phyloP scores from a whole-genome alignment of 2,329 filamentous ascomycete species.

The Biscogniauxia sp. region DNA sequence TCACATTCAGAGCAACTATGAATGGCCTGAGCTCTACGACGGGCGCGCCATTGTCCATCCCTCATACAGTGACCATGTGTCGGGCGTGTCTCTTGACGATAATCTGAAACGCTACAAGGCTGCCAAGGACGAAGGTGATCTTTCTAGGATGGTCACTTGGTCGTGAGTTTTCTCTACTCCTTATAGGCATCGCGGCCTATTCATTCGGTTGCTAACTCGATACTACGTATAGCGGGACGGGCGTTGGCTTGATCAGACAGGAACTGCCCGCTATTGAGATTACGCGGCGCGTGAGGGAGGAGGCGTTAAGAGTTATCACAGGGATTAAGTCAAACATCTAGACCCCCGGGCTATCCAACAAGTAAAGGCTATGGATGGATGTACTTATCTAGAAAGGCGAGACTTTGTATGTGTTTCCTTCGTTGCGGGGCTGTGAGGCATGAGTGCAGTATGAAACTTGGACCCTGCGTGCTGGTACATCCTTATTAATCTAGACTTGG shows the following conservation, averaged over 20 bases:
- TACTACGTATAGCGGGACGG: slow-evolving; percentile 23
- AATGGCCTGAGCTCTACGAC: slow-evolving; percentile 32
- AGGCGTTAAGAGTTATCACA: slow-evolving; percentile 22
- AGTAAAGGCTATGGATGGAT: background rate
- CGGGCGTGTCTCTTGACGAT: slow-evolving; percentile 28
- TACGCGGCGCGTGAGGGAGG: slow-evolving; percentile 25
- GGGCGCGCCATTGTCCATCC: slow-evolving; percentile 30
- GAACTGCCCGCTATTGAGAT: slow-evolving; percentile 29
- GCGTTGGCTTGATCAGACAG: slow-evolving; percentile 27
- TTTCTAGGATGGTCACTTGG: slow-evolving; percentile 31
- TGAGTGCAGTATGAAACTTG: too few relatives aligned
- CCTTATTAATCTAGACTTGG: too few relatives aligned
- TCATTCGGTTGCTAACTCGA: background rate
- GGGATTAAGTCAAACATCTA: slow-evolving; percentile 3
- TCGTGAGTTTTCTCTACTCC: slow-evolving; percentile 27
- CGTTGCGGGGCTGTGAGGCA: too few relatives aligned
- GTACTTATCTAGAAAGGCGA: background rate
- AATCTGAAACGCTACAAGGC: slow-evolving; percentile 24
- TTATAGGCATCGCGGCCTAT: background rate
- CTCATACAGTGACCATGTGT: slow-evolving; percentile 23
- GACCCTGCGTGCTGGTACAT: too few relatives aligned
- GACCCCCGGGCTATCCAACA: background rate
- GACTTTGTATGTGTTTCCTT: too few relatives aligned
- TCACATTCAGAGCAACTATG: slow-evolving; percentile 27
- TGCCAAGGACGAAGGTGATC: slow-evolving; percentile 24